Percentiles rank a stretch among this genome's conserved stretches.
phyloP scores from a whole-genome alignment of 371 early-diverging fungal species.

The Batkoa obscura region DNA sequence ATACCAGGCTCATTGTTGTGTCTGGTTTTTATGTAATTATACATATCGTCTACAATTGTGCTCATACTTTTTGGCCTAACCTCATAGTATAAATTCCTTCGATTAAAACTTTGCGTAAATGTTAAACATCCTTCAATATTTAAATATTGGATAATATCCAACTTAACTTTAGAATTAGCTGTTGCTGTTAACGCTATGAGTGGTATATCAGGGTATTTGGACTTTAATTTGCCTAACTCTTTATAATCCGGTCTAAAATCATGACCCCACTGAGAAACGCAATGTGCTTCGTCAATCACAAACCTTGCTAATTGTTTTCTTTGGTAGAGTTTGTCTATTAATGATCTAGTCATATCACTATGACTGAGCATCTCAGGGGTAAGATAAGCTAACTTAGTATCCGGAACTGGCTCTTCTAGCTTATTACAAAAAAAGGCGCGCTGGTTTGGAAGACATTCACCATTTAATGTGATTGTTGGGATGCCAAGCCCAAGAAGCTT shows the following conservation, averaged over 20 bases:
- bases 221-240: neutral
- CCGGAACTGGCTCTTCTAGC: slow-evolving; percentile 14
- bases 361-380: slow-evolving; percentile 89
- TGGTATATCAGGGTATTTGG: slow-evolving; percentile 41
- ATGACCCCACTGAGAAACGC: slow-evolving; percentile 94
- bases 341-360: slow-evolving; percentile 35
- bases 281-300: slow-evolving; percentile 98
- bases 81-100: slow-evolving; percentile 70
- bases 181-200: slow-evolving; percentile 98
- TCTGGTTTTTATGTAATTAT: slow-evolving; percentile 43
- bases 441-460: slow-evolving; percentile 26
- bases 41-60: slow-evolving; percentile 46
- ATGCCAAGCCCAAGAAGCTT: slow-evolving; percentile 59
- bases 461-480: slow-evolving; percentile 50
- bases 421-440: slow-evolving; percentile 37
- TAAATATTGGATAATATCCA: slow-evolving; percentile 46
- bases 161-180: slow-evolving; percentile 80
- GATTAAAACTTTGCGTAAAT: slow-evolving; percentile 78
- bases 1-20: slow-evolving; percentile 73
- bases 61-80: slow-evolving; percentile 39
- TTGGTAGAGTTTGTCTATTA: slow-evolving; percentile 30
- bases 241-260: slow-evolving; percentile 62
- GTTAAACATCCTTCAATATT: slow-evolving; percentile 42
- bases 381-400: slow-evolving; percentile 62
- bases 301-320: slow-evolving; percentile 47